Evolutionary conservation across 805 yeast genomes (phyloP).

Genomic region (Wickerhamiella musiphila): DNA sequence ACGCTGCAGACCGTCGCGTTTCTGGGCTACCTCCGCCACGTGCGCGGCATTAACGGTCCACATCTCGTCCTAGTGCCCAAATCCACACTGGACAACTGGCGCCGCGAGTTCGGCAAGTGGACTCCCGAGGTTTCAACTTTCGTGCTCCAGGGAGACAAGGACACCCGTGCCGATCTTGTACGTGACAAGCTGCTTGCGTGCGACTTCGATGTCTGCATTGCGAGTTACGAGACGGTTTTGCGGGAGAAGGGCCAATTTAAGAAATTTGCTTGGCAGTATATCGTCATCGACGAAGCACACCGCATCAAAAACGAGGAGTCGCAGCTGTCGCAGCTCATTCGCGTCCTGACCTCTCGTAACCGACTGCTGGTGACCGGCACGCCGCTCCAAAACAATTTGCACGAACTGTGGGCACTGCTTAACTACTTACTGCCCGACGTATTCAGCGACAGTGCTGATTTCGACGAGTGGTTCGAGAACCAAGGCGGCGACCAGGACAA

Average conservation of each 20-base stretch:
- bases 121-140: slow-evolving; percentile 83
- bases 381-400: slow-evolving; percentile 85
- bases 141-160: slow-evolving; percentile 80
- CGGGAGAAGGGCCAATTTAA: slow-evolving; percentile 70
- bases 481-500: slow-evolving; percentile 44
- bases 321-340: slow-evolving; percentile 77
- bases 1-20: slow-evolving; percentile 90
- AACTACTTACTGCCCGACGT: slow-evolving; percentile 88
- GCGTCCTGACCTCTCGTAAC: slow-evolving; percentile 71
- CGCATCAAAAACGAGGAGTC: slow-evolving; percentile 91
- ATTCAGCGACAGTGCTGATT: slow-evolving; percentile 76
- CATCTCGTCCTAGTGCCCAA: slow-evolving; percentile 86
- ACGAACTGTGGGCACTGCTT: slow-evolving; percentile 88
- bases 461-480: slow-evolving; percentile 81
- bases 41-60: slow-evolving; percentile 71
- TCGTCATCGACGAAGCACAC: slow-evolving; percentile 91
- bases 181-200: slow-evolving; percentile 44
- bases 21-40: slow-evolving; percentile 69
- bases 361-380: slow-evolving; percentile 87
- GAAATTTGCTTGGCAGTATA: slow-evolving; percentile 82
- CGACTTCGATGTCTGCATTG: slow-evolving; percentile 74
- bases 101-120: slow-evolving; percentile 87
- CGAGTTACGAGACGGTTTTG: slow-evolving; percentile 87
- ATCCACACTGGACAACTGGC: slow-evolving; percentile 91
- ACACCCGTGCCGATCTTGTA: slow-evolving; percentile 47